Base-by-base conservation (phyloP, 768 basidiomycete species). In the Gloeopeniophorella convolvens region DNA sequence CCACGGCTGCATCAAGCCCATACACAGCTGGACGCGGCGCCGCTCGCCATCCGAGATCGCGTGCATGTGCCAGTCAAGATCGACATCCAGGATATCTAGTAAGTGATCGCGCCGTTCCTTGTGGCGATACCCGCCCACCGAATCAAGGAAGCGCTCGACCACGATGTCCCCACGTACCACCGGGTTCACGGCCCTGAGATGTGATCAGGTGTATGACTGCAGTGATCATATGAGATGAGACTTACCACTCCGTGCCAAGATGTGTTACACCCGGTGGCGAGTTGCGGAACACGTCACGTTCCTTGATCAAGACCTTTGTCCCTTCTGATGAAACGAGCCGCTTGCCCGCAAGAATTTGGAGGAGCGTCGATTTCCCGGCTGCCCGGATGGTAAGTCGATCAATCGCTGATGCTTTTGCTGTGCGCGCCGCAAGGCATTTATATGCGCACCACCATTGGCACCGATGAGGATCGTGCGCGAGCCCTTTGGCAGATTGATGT, bases 61-160 rank as follows among this genome's bases (percentile, higher is more conserved):
- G 63, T 95, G 90, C 90, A 95, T 94, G 55, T 81, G 89, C 93
- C 90, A 99, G 62, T 93, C 88, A 16, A 97, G 70, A 68, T 99
- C 96, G 50, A 99, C 80, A 63, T 98, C 94, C 35, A 98, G 72
- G 52, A 99, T 87, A 66, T 92, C 85, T 46, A 99, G 81, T 3
- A 99, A 75, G 6, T 62, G 68, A 65, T 99, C 90, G 34, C 95
- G 75, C 26, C 93, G 77, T 59, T 83, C 85, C 65, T 95, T 95
- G 70, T 97, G 79, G 45, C 92, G 76, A 65, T 96, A 97, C 0
- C 96, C 96, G 12, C 96, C 96, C 4, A 99, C 90, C 15, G 91
- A 94, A 65, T 99, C 90, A n/a, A 99, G 72, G 67, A 99, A 99
- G 41, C 80, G 74, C n/a, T 88, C 82, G 3, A 99, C 96, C 27